Evolutionary conservation across 2,329 filamentous ascomycete genomes (phyloP), one percentile per base, ranked within the genome.

Genomic region (Corniculantispora saksenae): DNA sequence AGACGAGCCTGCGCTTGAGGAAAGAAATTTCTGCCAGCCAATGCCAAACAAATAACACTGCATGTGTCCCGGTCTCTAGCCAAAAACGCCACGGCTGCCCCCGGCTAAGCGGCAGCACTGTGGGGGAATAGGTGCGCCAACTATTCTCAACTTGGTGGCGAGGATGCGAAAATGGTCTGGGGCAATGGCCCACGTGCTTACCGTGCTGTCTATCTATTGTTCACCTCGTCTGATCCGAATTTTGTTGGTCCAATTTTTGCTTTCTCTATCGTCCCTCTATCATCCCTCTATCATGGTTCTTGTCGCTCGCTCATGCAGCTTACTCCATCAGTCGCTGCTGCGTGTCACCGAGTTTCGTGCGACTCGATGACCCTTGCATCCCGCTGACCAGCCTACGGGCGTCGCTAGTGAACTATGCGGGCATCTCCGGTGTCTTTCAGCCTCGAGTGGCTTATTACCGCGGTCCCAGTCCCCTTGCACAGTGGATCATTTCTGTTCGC

Each of bases 41-140:
- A 63, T 48, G 40, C 43, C 40, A 48, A 48, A 47, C 43, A 48
- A 38, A 50, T 35, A 12, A 47, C 40, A 35, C n/a, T 48, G 40
- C 60, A 63, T 63, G 51, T 56, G 60, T 56, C 40, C 50, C 15
- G 17, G 17, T 23, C 17, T 53, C 17, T n/a, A 61, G 47, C 35
- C 27, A 61, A 32, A n/a, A 25, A 54, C 35, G 35, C 40, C 23
- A 43, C 51, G 21, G 48, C 27, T 32, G 60, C 4, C 43, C 60
- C 60, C 32, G 60, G 60, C 60, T 63, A 63, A 63, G 38, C 60
- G 60, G 51, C 60, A 63, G 51, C 38, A 19, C 60, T 4, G 60
- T 56, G 60, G 60, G 60, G 60, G 60, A 63, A 55, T 55, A 56
- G 55, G n/a, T 55, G 27, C 51, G 50, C 50, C 60, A 56, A 48